A percentile compares a stretch with the other conserved stretches of the same genome.
Conservation (phyloP, 768 basidiomycete species). For the Terana coerulea region DNA sequence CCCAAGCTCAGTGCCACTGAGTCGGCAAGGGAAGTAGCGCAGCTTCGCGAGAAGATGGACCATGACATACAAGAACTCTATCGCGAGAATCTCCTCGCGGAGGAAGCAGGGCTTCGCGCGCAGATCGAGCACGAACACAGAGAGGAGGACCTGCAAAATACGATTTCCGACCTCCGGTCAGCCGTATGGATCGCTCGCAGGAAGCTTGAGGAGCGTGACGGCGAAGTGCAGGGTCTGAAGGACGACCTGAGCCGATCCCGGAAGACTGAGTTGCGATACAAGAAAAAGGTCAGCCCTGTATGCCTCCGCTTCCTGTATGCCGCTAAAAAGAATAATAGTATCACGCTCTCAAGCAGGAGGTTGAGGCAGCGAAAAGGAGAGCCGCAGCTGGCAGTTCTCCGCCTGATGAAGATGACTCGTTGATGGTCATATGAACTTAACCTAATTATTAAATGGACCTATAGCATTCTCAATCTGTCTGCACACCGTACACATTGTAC, state of each 20-base stretch:
- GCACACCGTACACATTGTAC: too few relatives aligned
- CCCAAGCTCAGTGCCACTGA: neutral
- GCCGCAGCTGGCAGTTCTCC: neutral
- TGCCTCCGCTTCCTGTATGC: neutral
- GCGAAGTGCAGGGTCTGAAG: neutral
- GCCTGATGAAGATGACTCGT: conserved; percentile 11
- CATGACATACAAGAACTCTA: conserved; percentile 9
- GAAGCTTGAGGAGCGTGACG: neutral
- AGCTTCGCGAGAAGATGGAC: conserved; percentile 3
- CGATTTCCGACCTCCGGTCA: conserved; percentile 1
- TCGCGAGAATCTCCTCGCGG: neutral
- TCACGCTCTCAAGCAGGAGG: conserved; percentile 15
- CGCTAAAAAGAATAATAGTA: conserved; percentile 8
- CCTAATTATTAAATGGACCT: neutral
- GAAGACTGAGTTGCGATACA: conserved; percentile 11
- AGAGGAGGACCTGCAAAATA: conserved; percentile 3
- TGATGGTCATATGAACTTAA: conserved; percentile 9
- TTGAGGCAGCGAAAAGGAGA: neutral
- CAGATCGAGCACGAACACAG: neutral
- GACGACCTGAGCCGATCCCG: conserved; percentile 7
- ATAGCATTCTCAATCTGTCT: too few relatives aligned
- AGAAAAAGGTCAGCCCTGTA: conserved; percentile 16
- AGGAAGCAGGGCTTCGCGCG: neutral
- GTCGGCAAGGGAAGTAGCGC: neutral
- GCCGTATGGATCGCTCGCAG: conserved; percentile 4